Evolutionary conservation across 2,329 filamentous ascomycete species (phyloP).

Genomic region (Pseudogymnoascus verrucosus): DNA sequence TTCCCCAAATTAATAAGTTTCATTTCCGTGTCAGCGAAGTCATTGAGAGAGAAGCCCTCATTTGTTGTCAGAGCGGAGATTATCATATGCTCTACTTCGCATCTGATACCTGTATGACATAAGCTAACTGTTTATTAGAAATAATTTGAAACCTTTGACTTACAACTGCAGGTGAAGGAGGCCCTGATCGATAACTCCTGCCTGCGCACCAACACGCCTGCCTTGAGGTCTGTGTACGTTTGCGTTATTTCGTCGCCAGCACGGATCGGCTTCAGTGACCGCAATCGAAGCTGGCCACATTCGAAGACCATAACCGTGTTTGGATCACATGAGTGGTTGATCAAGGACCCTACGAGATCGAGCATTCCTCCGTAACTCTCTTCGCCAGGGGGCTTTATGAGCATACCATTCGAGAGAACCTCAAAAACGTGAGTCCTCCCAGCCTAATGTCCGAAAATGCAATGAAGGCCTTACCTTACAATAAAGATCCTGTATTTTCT

Average conservation of each 20-base stretch:
- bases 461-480: not conserved
- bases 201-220: not conserved
- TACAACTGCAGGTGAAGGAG: conserved; percentile 9
- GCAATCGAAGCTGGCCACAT: conserved; percentile 25
- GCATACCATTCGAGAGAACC: not conserved
- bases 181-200: no score
- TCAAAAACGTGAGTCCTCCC: not conserved
- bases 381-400: not conserved
- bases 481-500: not conserved
- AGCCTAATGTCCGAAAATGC: not conserved
- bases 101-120: not conserved
- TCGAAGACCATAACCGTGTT: conserved; percentile 30
- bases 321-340: conserved; percentile 33
- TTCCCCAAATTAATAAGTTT: not conserved
- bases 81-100: not conserved
- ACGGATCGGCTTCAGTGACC: conserved; percentile 26
- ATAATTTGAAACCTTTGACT: not conserved
- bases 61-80: not conserved
- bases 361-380: conserved; percentile 10
- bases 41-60: not conserved
- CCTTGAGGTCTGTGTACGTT: conserved; percentile 23
- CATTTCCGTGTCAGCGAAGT: not conserved
- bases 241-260: conserved; percentile 31
- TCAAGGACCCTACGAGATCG: conserved; percentile 26
- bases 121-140: not conserved